Evolutionary conservation across 495 filamentous ascomycete genomes (phyloP).

Genomic region (Parathielavia appendiculata): DNA sequence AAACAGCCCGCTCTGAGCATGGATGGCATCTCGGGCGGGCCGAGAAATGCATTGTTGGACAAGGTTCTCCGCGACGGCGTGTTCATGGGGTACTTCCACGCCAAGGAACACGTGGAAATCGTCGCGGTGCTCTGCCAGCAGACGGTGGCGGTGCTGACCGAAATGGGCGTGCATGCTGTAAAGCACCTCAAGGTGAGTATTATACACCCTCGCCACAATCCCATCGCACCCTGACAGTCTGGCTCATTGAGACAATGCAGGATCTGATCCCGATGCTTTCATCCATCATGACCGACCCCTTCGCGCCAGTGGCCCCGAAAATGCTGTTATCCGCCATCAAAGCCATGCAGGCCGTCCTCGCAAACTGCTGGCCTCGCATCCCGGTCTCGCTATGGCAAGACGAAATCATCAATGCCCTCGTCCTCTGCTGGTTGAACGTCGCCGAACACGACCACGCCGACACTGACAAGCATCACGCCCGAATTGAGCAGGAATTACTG

Average conservation of each 20-base stretch:
- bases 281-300: conserved; percentile 61
- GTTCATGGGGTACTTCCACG: conserved; percentile 49
- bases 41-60: conserved; percentile 41
- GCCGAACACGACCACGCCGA: conserved; percentile 38
- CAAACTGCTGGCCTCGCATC: conserved; percentile 69
- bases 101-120: conserved; percentile 46
- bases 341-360: conserved; percentile 55
- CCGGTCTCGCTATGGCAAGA: conserved; percentile 50
- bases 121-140: conserved; percentile 55
- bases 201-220: neutral
- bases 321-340: conserved; percentile 51
- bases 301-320: conserved; percentile 53
- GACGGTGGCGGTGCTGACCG: conserved; percentile 47
- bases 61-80: conserved; percentile 53
- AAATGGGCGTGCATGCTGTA: conserved; percentile 62
- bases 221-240: neutral
- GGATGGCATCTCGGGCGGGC: conserved; percentile 14
- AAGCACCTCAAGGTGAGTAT: conserved; percentile 63
- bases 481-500: conserved; percentile 46
- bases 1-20: conserved; percentile 29
- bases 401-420: conserved; percentile 62
- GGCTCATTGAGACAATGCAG: conserved; percentile 30
- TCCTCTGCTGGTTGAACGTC: conserved; percentile 62
- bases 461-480: conserved; percentile 15
- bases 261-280: conserved; percentile 65